A percentile compares a stretch with the other conserved stretches of the same genome.
phyloP scores from a whole-genome alignment of 2,329 filamentous ascomycete genomes.

The Ceratocystiopsis sp. region DNA sequence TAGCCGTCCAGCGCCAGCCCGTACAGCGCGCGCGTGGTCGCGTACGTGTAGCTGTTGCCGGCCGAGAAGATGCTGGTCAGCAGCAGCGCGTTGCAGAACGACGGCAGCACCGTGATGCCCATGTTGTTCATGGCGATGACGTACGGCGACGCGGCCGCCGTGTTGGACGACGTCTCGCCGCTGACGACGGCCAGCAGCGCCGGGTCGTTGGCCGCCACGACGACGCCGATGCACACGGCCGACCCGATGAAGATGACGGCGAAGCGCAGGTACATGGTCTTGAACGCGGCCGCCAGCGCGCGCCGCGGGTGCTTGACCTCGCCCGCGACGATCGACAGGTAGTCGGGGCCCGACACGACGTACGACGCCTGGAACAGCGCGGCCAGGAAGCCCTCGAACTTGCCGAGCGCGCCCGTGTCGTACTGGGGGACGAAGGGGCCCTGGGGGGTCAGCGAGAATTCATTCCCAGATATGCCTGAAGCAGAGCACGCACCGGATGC shows the following conservation, averaged over 20 bases:
- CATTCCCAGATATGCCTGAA: no score
- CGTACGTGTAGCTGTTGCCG: constrained; percentile 45
- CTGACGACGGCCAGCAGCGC: constrained; percentile 34
- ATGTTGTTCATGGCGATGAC: constrained; percentile 42
- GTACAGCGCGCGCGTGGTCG: constrained; percentile 42
- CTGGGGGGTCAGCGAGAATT: no score
- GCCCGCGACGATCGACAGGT: constrained; percentile 31
- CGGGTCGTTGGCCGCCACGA: constrained; percentile 42
- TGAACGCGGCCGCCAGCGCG: constrained; percentile 45
- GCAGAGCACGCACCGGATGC: constrained; percentile 18
- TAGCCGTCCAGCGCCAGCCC: constrained; percentile 40
- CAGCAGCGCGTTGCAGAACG: constrained; percentile 45
- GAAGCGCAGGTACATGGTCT: constrained; percentile 49
- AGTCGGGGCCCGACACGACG: constrained; percentile 40
- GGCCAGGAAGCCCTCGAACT: constrained; percentile 23
- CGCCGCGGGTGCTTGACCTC: constrained; percentile 41
- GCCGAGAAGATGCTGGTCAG: constrained; percentile 42
- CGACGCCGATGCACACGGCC: constrained; percentile 43
- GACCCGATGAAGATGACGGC: constrained; percentile 50
- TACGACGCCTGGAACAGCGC: constrained; percentile 20
- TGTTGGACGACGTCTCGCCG: constrained; percentile 29
- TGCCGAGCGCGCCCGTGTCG: constrained; percentile 17
- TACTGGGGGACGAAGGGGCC: constrained; percentile 26
- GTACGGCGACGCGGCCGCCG: constrained; percentile 31
- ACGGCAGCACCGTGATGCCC: constrained; percentile 32